Conservation (phyloP, 2,329 filamentous ascomycete genomes). For the Septoria linicola region DNA sequence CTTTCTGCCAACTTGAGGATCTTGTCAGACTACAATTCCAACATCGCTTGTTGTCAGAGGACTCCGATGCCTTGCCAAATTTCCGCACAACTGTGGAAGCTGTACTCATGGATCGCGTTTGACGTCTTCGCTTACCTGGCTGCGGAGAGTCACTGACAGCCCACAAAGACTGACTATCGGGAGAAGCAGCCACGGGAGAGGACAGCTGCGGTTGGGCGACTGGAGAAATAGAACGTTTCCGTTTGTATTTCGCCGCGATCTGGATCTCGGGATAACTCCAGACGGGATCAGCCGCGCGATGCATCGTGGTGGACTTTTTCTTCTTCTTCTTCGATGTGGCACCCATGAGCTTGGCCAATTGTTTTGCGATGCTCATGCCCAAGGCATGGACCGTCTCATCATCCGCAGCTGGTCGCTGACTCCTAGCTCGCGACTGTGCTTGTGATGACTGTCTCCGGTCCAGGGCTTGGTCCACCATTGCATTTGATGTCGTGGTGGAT, state of each 20-base stretch:
- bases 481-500: not conserved
- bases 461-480: not conserved
- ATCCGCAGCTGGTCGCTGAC: slow-evolving; percentile 22
- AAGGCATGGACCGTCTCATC: slow-evolving; percentile 36
- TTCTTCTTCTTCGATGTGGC: slow-evolving; percentile 20
- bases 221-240: slow-evolving; percentile 21
- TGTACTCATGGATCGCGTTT: not conserved
- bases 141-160: slow-evolving; percentile 14
- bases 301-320: slow-evolving; percentile 8
- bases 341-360: slow-evolving; percentile 36
- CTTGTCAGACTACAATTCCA: slow-evolving; percentile 32
- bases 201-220: slow-evolving; percentile 4
- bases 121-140: slow-evolving; percentile 11
- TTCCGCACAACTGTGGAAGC: slow-evolving; percentile 1
- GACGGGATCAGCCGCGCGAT: slow-evolving; percentile 24
- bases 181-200: slow-evolving; percentile 19
- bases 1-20: slow-evolving; percentile 29
- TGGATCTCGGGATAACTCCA: slow-evolving; percentile 33
- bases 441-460: slow-evolving; percentile 2
- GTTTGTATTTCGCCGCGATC: slow-evolving; percentile 12
- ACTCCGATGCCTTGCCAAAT: slow-evolving; percentile 11
- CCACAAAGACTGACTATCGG: slow-evolving; percentile 26
- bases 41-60: slow-evolving; percentile 25
- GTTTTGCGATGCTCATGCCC: slow-evolving; percentile 38
- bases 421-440: not conserved